Evolutionary conservation across 352 stramenopile genomes (phyloP).

Genomic region (Phytophthora melonis): DNA sequence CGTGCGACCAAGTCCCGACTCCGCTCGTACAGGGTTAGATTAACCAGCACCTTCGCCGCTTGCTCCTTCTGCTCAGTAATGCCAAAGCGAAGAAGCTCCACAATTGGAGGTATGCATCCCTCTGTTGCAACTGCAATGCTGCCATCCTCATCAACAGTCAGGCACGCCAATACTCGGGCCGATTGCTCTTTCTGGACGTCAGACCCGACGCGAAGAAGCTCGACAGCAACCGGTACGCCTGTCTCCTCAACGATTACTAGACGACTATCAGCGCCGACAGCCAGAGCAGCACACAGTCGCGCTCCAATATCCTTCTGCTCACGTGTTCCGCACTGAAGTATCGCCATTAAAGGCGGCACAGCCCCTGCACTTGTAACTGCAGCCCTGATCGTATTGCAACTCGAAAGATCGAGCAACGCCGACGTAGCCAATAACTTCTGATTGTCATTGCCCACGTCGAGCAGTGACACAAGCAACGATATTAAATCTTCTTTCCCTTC

Average conservation of each 20-base stretch:
- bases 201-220: not conserved
- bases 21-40: not conserved
- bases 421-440: not conserved
- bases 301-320: not conserved
- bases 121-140: not conserved
- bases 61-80: conserved; percentile 2
- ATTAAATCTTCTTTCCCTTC: not conserved
- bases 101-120: not conserved
- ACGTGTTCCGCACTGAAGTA: not conserved
- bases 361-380: not conserved
- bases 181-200: not conserved
- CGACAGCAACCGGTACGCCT: not conserved
- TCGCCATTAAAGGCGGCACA: not conserved
- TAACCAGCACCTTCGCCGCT: not conserved
- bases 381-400: not conserved
- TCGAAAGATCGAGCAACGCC: not conserved
- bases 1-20: not conserved
- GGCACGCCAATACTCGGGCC: not conserved
- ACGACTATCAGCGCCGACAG: not conserved
- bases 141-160: not conserved
- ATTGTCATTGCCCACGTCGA: not conserved
- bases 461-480: not conserved
- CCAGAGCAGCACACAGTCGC: not conserved
- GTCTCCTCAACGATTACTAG: not conserved
- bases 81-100: not conserved